These are phyloP conservation scores for Trichoderma endophyticum DNA, from an alignment of 2,329 filamentous ascomycete species.

Conservation along the genomic window DNA sequence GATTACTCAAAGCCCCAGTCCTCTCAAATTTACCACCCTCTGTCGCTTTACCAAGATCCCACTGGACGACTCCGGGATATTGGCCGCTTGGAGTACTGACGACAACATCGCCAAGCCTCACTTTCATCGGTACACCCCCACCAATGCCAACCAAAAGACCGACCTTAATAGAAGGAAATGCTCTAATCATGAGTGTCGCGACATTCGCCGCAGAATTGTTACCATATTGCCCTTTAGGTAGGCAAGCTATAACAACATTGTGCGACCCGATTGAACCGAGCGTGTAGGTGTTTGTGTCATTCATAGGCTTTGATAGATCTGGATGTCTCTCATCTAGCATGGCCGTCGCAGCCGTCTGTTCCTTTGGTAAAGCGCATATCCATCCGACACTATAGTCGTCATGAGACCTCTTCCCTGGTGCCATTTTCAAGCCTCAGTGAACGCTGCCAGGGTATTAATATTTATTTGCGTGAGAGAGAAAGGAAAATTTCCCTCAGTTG, in stretches of 20 bases:
- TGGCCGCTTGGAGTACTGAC: slow-evolving; percentile 24
- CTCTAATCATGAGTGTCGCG: slow-evolving; percentile 15
- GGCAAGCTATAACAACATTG: slow-evolving; percentile 28
- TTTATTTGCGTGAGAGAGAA: too few species aligned
- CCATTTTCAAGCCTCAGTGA: not conserved
- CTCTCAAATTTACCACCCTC: not conserved
- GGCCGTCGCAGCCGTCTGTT: slow-evolving; percentile 29
- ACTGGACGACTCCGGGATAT: slow-evolving; percentile 25
- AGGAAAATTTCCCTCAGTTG: too few species aligned
- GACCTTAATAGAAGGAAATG: slow-evolving; percentile 23
- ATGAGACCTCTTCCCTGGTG: not conserved
- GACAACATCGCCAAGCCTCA: slow-evolving; percentile 30
- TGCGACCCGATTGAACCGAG: slow-evolving; percentile 28
- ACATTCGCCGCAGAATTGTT: slow-evolving; percentile 18
- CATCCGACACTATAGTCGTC: slow-evolving; percentile 31
- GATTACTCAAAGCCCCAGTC: slow-evolving; percentile 18
- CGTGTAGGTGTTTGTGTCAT: slow-evolving; percentile 28
- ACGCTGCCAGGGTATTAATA: too few species aligned
- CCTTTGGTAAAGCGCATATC: slow-evolving; percentile 32
- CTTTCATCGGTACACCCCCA: slow-evolving; percentile 33
- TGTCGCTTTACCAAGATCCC: slow-evolving; percentile 25
- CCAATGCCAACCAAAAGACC: slow-evolving; percentile 38
- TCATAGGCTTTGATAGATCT: slow-evolving; percentile 14
- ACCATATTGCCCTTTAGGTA: slow-evolving; percentile 24
- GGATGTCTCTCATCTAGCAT: slow-evolving; percentile 30